These are phyloP conservation scores for Corniculantispora saksenae DNA, from an alignment of 2,329 filamentous ascomycete species.

Conservation along the genomic window DNA sequence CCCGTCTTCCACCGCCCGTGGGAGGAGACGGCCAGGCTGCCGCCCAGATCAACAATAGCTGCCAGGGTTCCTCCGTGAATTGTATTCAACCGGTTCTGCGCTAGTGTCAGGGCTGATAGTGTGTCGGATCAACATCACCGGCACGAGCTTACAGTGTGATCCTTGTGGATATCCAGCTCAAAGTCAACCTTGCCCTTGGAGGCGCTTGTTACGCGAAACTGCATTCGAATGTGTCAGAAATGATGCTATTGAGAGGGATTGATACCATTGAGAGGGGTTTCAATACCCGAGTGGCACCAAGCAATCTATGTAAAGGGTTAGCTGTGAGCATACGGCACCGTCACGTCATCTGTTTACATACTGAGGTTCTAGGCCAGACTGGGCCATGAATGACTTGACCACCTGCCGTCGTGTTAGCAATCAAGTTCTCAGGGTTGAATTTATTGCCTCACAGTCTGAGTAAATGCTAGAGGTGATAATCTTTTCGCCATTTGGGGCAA, in stretches of 20 bases:
- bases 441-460: conserved; percentile 32
- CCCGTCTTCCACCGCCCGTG: conserved; percentile 63
- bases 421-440: background rate
- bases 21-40: conserved; percentile 65
- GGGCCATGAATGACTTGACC: conserved; percentile 79
- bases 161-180: conserved; percentile 71
- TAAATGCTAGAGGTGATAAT: conserved; percentile 36
- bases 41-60: conserved; percentile 69
- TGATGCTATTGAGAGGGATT: no score
- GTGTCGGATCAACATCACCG: no score
- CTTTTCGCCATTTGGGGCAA: conserved; percentile 34
- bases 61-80: conserved; percentile 80
- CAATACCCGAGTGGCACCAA: conserved; percentile 21
- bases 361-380: conserved; percentile 88
- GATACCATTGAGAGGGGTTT: background rate
- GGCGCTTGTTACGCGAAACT: conserved; percentile 70
- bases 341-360: conserved; percentile 38
- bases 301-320: conserved; percentile 18
- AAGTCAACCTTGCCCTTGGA: conserved; percentile 70
- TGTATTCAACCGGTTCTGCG: conserved; percentile 72
- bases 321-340: conserved; percentile 16
- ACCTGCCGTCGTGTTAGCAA: conserved; percentile 57
- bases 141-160: conserved; percentile 64
- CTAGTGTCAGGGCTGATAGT: background rate
- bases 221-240: background rate